phyloP scores from a whole-genome alignment of 2,329 filamentous ascomycete genomes.

The Hysterium pulicare region DNA sequence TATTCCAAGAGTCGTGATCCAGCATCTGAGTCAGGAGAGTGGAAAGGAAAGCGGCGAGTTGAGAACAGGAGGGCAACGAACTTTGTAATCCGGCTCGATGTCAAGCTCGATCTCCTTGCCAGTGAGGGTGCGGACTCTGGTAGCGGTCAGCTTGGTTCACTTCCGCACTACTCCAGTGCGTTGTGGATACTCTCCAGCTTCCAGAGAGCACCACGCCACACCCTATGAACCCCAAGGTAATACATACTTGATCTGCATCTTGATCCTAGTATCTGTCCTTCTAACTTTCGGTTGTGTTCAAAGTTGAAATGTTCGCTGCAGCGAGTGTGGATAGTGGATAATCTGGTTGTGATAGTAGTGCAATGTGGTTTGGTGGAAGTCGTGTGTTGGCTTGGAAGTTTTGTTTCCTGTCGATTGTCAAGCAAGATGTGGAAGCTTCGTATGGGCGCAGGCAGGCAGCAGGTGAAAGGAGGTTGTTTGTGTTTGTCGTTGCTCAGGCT shows the following conservation, averaged over 20 bases:
- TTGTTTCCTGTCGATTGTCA: not conserved
- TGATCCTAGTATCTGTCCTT: not conserved
- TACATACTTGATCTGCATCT: slow-evolving; percentile 30
- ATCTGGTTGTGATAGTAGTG: too few relatives aligned
- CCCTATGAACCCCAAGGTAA: not conserved
- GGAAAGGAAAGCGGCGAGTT: too few relatives aligned
- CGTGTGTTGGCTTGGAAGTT: not conserved
- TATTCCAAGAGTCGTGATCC: not conserved
- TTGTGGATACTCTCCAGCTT: not conserved
- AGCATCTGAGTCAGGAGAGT: slow-evolving; percentile 1
- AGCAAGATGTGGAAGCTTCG: not conserved
- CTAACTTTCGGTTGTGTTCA: not conserved
- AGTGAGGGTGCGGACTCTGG: slow-evolving; percentile 91
- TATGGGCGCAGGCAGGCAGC: not conserved
- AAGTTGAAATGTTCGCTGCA: not conserved
- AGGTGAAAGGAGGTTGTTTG: too few relatives aligned
- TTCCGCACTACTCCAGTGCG: slow-evolving; percentile 10
- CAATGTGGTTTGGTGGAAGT: not conserved
- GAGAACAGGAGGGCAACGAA: slow-evolving; percentile 38
- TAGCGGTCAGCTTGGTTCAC: too few relatives aligned
- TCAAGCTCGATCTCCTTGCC: slow-evolving; percentile 99
- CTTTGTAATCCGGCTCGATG: slow-evolving; percentile 92
- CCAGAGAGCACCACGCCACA: not conserved
- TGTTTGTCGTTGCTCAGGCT: not conserved
- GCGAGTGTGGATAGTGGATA: too few relatives aligned